Base-by-base conservation (phyloP, 2,329 filamentous ascomycete genomes). In the Cordyceps farinosa region DNA sequence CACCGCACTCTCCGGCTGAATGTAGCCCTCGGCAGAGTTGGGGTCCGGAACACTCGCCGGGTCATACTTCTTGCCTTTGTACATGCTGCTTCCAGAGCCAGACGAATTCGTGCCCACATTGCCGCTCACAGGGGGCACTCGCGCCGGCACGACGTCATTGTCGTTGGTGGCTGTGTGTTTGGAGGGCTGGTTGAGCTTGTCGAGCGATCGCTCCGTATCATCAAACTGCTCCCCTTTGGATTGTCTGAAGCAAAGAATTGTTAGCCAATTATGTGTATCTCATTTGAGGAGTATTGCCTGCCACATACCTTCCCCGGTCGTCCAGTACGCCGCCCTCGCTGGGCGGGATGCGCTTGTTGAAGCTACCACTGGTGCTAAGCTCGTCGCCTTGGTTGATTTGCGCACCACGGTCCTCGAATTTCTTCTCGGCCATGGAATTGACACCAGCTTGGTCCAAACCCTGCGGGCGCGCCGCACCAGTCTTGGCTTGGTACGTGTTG, bases 401-500 rank as follows among this genome's bases (percentile, higher is more conserved):
- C 15, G 77, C 72, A 10, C 75, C 76, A 11, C 75, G 76, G 27
- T 44, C 36, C 34, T 30, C 57, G 65, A 83, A 82, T 63, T 78
- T 78, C 55, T 74, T 77, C 71, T 79, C 78, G 32, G 73, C 75
- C 11, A 72, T 69, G 1, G 75, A 70, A 61, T 80, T 77, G 52
- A 81, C 76, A 50, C 78, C 80, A 3, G 76, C 74, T 8, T 80
- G 74, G 29, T 80, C 78, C 22, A 71, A 72, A 5, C 72, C 72
- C 6, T 78, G 72, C 3, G 71, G 68, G 64, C 75, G 78, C 54
- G 74, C 74, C 9, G 71, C 71, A 60, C 80, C 80, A 1, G 79
- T 81, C 72, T 82, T 82, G 67, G 79, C 70, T 66, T 80, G 75
- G 68, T 80, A 79, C 13, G 73, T 77, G 74, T 82, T 82, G 62